These are phyloP conservation scores for Sanghuangporus weigelae DNA, from an alignment of 1,284 basidiomycete species.

Conservation along the genomic window DNA sequence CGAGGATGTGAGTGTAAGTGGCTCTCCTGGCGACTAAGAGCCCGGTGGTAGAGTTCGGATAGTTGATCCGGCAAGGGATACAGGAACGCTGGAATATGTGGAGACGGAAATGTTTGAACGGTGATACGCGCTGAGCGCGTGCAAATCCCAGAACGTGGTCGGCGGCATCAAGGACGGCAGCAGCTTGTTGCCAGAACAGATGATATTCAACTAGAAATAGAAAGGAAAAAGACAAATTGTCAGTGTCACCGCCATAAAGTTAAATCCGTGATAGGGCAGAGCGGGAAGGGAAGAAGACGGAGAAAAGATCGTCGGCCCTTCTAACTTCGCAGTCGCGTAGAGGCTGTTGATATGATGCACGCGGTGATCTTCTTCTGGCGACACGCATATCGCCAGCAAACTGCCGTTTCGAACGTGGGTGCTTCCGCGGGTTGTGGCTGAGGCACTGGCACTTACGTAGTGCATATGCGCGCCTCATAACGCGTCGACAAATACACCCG, in stretches of 20 bases:
- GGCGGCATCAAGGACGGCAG: conserved; percentile 47
- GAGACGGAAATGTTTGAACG: conserved; percentile 39
- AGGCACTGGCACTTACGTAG: conserved; percentile 9
- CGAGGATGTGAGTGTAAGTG: conserved; percentile 37
- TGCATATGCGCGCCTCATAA: conserved; percentile 10
- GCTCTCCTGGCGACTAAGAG: conserved; percentile 44
- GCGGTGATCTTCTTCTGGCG: background rate
- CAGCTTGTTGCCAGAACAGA: conserved; percentile 54
- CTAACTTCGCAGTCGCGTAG: background rate
- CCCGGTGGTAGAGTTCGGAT: conserved; percentile 43
- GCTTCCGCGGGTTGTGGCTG: background rate
- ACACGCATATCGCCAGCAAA: conserved; percentile 1
- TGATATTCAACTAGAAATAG: conserved; percentile 45
- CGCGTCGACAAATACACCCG: conserved; percentile 1
- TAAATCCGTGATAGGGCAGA: conserved; percentile 11
- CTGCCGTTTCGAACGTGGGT: background rate
- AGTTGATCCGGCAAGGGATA: conserved; percentile 65
- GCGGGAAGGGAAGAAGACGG: conserved; percentile 1
- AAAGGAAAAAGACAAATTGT: background rate
- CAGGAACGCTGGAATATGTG: conserved; percentile 42
- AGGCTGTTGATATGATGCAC: background rate
- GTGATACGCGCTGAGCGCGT: conserved; percentile 30
- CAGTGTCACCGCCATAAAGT: conserved; percentile 14
- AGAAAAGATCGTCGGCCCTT: background rate
- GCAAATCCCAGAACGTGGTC: conserved; percentile 29